Base-by-base conservation (phyloP, 2,329 filamentous ascomycete genomes). In the Chaetomiaceae sp. region DNA sequence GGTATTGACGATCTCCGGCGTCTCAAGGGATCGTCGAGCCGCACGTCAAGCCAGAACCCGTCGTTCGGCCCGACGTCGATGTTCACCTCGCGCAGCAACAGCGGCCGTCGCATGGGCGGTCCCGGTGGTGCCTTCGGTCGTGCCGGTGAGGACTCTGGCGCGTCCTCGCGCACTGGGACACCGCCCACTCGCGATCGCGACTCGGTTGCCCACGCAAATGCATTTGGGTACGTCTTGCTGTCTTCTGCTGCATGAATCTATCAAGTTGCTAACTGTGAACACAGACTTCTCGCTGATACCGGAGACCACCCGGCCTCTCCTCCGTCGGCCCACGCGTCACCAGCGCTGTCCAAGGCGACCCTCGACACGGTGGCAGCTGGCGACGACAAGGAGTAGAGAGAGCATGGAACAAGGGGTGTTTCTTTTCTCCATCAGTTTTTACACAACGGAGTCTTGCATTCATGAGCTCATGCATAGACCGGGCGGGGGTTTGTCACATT, bases 1-100 rank as follows among this genome's bases (percentile, higher is more conserved):
- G 89, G 85, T 57, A 91, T 90, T 76, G 91, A 96, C 64, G 94
- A 99, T 68, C 81, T 99, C 55, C 86, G 89, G 59, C 89, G 90
- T 64, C 81, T 99, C 63, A 89, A 87, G 73, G 78, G 78, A 39
- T 76, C 75, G 29, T 74, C 78, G 45, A 80, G 78, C 75, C 75
- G 82, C 64, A 68, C 80, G 58, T 67, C 85, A 68, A 79, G 83
- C 78, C 72, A 84, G 72, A 78, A 83, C 72, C 71, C 84, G 66
- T 75, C 81, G 64, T 73, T 97, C 60, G 91, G 90, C 27, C 92
- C 94, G 12, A 87, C 87, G 48, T 91, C 89, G 58, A 88, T 95
- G 80, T 88, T 96, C 65, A 84, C 82, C 60, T 89, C 87, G n/a
- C 85, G 94, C 60, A 95, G 89, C 76, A 92, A 90, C 76, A 96